These are phyloP conservation scores for Penicillium italicum DNA, from an alignment of 2,329 filamentous ascomycete species.

Conservation along the genomic window DNA sequence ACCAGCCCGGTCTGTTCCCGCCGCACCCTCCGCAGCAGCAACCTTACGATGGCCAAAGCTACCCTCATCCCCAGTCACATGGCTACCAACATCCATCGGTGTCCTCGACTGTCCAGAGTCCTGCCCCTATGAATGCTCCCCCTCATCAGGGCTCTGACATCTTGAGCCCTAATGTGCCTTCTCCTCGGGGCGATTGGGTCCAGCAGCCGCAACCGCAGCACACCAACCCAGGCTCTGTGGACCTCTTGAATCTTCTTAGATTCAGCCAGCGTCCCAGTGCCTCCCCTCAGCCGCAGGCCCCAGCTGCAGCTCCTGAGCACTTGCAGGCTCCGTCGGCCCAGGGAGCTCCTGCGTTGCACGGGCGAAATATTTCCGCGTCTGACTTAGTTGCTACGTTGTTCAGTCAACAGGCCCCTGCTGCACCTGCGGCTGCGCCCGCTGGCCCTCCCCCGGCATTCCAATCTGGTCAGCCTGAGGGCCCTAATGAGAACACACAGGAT, in stretches of 20 bases:
- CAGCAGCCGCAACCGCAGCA: slow-evolving; percentile 38
- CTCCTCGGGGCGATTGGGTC: slow-evolving; percentile 44
- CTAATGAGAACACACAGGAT: slow-evolving; percentile 67
- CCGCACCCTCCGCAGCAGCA: slow-evolving; percentile 30
- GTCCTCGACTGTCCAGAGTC: slow-evolving; percentile 57
- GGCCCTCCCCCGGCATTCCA: slow-evolving; percentile 24
- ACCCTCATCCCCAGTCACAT: slow-evolving; percentile 33
- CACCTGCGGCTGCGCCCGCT: slow-evolving; percentile 30
- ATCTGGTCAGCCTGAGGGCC: slow-evolving; percentile 23
- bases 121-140: slow-evolving; percentile 51
- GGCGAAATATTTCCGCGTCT: slow-evolving; percentile 50
- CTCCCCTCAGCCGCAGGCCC: slow-evolving; percentile 29
- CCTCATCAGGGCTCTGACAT: slow-evolving; percentile 57
- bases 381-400: slow-evolving; percentile 57
- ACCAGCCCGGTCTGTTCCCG: slow-evolving; percentile 30
- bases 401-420: slow-evolving; percentile 39
- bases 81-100: slow-evolving; percentile 55
- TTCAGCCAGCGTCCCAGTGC: slow-evolving; percentile 52
- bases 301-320: slow-evolving; percentile 25
- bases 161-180: slow-evolving; percentile 54
- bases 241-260: slow-evolving; percentile 62
- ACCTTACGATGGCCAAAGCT: slow-evolving; percentile 33
- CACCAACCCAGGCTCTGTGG: slow-evolving; percentile 49
- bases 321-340: slow-evolving; percentile 27
- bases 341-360: slow-evolving; percentile 30